phyloP scores from a whole-genome alignment of 2,329 filamentous ascomycete species.

The Alternaria sp. region DNA sequence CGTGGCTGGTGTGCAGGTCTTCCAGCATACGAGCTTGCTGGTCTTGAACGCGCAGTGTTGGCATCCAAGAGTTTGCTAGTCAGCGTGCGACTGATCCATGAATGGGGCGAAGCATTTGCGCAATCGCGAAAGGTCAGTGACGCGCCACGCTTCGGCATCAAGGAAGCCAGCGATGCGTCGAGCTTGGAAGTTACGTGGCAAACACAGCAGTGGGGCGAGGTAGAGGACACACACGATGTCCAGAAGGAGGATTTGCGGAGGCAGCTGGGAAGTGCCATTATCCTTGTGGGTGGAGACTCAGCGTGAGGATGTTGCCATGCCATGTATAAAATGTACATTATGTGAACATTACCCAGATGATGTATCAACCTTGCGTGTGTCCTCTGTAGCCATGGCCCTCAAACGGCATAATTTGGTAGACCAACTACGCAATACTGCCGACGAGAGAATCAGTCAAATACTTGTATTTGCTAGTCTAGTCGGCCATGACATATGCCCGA shows the following conservation, averaged over 20 bases:
- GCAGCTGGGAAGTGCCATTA: conserved; percentile 85
- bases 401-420: background rate
- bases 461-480: background rate
- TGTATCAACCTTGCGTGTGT: background rate
- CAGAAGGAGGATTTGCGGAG: conserved; percentile 87
- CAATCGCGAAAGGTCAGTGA: conserved; percentile 58
- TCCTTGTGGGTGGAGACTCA: conserved; percentile 69
- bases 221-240: conserved; percentile 98
- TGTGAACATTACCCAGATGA: background rate
- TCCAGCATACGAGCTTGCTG: conserved; percentile 82
- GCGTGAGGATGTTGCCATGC: conserved; percentile 8
- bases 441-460: background rate
- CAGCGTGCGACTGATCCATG: conserved; percentile 77
- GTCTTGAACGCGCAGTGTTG: conserved; percentile 81
- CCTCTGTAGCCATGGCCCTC: background rate
- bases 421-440: background rate
- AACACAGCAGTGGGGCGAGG: conserved; percentile 90
- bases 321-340: conserved; percentile 5
- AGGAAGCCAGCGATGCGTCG: conserved; percentile 80
- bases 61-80: conserved; percentile 88
- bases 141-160: conserved; percentile 72
- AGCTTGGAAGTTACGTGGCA: conserved; percentile 92
- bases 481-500: conserved; percentile 9
- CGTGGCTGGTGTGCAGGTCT: conserved; percentile 79
- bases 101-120: conserved; percentile 82